Evolutionary conservation across 2,329 filamentous ascomycete genomes (phyloP).

Genomic region (Zelopaecilomyces penicillatus): DNA sequence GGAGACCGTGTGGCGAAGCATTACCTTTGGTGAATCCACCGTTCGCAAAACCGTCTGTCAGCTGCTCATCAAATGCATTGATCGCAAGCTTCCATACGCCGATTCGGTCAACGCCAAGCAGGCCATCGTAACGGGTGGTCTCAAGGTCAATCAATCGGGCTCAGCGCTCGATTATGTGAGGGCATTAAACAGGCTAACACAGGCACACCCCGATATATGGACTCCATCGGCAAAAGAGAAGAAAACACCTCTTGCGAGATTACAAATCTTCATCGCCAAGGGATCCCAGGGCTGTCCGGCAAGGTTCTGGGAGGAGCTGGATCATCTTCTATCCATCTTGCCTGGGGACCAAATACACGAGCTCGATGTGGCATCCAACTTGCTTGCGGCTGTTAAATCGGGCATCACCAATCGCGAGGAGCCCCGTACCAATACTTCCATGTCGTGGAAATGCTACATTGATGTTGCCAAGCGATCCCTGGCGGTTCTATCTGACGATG

Average conservation of each 20-base stretch:
- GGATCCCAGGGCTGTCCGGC: slow-evolving; percentile 72
- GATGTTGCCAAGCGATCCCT: slow-evolving; percentile 50
- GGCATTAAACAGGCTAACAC: slow-evolving; percentile 58
- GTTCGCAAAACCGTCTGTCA: slow-evolving; percentile 45
- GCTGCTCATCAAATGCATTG: slow-evolving; percentile 41
- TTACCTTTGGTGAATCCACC: slow-evolving; percentile 51
- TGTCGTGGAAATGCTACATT: slow-evolving; percentile 71
- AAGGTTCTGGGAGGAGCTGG: slow-evolving; percentile 65
- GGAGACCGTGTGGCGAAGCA: slow-evolving; percentile 57
- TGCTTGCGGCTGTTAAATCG: slow-evolving; percentile 59
- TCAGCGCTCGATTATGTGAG: slow-evolving; percentile 66
- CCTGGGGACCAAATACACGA: slow-evolving; percentile 33
- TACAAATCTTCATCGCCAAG: slow-evolving; percentile 68
- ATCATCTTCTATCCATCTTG: slow-evolving; percentile 53
- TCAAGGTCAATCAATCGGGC: slow-evolving; percentile 63
- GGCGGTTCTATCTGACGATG: slow-evolving; percentile 34
- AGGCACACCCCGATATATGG: slow-evolving; percentile 63
- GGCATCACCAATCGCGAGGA: slow-evolving; percentile 72
- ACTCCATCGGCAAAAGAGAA: slow-evolving; percentile 42
- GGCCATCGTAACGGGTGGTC: slow-evolving; percentile 61
- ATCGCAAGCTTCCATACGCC: slow-evolving; percentile 38
- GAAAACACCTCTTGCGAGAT: slow-evolving; percentile 43
- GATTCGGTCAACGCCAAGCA: slow-evolving; percentile 45
- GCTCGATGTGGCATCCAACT: slow-evolving; percentile 44
- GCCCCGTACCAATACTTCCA: slow-evolving; percentile 54